phyloP scores from a whole-genome alignment of 2,329 filamentous ascomycete species.

The Sordariomycetes sp. region DNA sequence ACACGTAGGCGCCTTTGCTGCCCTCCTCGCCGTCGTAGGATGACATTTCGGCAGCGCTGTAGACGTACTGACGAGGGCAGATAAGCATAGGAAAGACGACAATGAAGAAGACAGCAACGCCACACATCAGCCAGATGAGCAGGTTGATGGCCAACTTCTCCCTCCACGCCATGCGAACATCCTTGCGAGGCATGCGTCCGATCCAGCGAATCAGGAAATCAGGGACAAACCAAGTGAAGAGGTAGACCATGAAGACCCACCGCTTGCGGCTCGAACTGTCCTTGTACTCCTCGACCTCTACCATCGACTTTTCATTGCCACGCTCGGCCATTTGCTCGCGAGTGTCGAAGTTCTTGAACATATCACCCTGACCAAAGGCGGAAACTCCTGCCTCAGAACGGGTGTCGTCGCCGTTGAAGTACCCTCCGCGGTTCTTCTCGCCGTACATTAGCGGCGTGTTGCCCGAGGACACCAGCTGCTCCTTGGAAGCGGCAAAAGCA shows the following conservation, averaged over 20 bases:
- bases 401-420: slow-evolving; percentile 76
- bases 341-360: slow-evolving; percentile 96
- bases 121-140: slow-evolving; percentile 86
- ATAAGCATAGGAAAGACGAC: slow-evolving; percentile 79
- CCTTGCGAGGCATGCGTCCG: slow-evolving; percentile 83
- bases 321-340: slow-evolving; percentile 92
- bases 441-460: slow-evolving; percentile 54
- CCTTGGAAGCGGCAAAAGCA: slow-evolving; percentile 54
- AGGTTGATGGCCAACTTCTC: slow-evolving; percentile 98
- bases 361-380: slow-evolving; percentile 85
- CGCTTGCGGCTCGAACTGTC: slow-evolving; percentile 76
- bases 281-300: slow-evolving; percentile 79
- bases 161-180: slow-evolving; percentile 87
- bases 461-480: slow-evolving; percentile 43
- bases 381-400: slow-evolving; percentile 89
- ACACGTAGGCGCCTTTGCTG: slow-evolving; percentile 53
- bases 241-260: slow-evolving; percentile 78
- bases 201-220: slow-evolving; percentile 70
- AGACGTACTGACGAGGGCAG: slow-evolving; percentile 87
- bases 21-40: slow-evolving; percentile 63
- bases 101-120: slow-evolving; percentile 76
- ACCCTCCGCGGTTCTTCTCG: slow-evolving; percentile 69
- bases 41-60: slow-evolving; percentile 66
- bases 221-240: slow-evolving; percentile 80
- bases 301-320: slow-evolving; percentile 80